Conservation (phyloP, 2,329 filamentous ascomycete species). For the Cladosporium colombiae region DNA sequence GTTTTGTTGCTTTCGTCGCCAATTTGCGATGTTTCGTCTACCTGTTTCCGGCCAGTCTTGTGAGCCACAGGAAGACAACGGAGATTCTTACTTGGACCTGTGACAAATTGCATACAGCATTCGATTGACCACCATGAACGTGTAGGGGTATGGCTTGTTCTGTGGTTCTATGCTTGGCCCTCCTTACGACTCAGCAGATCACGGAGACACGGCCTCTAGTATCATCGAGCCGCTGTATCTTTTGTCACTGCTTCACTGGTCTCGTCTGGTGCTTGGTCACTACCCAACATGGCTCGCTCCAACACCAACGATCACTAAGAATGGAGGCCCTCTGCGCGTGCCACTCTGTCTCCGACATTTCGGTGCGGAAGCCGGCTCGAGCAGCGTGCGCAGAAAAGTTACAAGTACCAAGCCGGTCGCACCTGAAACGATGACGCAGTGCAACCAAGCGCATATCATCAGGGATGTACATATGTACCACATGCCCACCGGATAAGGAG, state of each 20-base stretch:
- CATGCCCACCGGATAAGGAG: neutral
- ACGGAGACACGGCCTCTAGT: neutral
- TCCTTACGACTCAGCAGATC: neutral
- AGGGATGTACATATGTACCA: neutral
- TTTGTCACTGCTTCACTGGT: neutral
- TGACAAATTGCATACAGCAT: neutral
- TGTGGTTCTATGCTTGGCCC: neutral
- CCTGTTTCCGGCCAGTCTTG: neutral
- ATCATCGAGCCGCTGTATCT: neutral
- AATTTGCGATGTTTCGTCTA: neutral
- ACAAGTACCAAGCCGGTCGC: neutral
- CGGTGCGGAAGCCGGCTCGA: neutral
- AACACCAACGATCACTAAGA: neutral
- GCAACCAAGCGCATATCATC: neutral
- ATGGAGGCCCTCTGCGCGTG: neutral
- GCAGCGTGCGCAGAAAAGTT: neutral
- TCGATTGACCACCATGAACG: neutral
- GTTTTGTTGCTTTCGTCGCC: neutral
- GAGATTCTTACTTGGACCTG: neutral
- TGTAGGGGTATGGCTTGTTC: neutral
- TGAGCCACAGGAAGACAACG: neutral
- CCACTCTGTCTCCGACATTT: neutral
- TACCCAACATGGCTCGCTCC: neutral
- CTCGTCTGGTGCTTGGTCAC: neutral
- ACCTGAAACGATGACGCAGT: conserved; percentile 13